Conservation (phyloP, 441 rosid genomes). For the Monsonia emarginata region DNA sequence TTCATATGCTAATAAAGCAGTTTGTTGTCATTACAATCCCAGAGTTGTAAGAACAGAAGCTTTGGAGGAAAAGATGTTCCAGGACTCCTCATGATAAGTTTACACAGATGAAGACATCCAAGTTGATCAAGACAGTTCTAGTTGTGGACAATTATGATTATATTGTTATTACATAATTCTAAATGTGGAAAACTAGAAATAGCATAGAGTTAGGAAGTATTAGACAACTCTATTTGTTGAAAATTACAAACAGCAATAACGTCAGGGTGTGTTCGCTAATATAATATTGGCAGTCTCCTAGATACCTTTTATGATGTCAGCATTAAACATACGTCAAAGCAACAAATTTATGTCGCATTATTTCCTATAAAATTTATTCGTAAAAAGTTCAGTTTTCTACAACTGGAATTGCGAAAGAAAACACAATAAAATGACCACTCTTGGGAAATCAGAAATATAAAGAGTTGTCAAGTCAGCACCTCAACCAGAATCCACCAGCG, state of each 20-base stretch:
- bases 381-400: neutral
- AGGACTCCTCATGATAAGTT: neutral
- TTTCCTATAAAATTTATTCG: neutral
- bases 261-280: neutral
- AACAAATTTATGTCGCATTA: neutral
- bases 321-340: neutral
- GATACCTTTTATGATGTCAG: neutral
- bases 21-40: neutral
- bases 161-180: neutral
- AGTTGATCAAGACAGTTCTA: neutral
- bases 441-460: neutral
- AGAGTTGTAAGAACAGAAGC: neutral
- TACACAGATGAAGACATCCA: neutral
- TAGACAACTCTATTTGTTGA: neutral
- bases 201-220: neutral
- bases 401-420: neutral
- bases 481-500: conserved; percentile 99
- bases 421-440: conserved; percentile 1
- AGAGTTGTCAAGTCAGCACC: conserved; percentile 18
- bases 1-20: neutral
- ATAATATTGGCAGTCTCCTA: neutral
- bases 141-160: no score
- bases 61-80: neutral
- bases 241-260: neutral
- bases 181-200: neutral